phyloP scores from a whole-genome alignment of 768 basidiomycete species.

The Cyclocybe aegerita region DNA sequence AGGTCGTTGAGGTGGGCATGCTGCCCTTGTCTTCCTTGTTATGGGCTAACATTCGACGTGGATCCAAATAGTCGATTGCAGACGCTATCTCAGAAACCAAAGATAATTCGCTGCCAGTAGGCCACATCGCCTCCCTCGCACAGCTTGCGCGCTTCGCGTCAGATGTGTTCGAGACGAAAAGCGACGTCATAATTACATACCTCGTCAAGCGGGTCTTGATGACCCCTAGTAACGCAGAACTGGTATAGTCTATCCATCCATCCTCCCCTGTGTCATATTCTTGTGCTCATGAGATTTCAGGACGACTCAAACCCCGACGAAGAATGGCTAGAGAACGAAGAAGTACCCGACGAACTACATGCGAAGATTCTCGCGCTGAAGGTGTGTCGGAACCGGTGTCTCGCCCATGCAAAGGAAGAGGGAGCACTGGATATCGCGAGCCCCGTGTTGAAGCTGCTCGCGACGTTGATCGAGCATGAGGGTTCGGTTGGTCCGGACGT shows the following conservation, averaged over 20 bases:
- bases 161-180: constrained; percentile 74
- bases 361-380: constrained; percentile 80
- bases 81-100: constrained; percentile 44
- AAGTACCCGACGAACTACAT: constrained; percentile 54
- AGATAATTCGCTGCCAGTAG: constrained; percentile 46
- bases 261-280: background rate
- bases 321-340: constrained; percentile 77
- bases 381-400: constrained; percentile 76
- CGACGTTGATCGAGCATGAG: constrained; percentile 63
- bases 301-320: constrained; percentile 33
- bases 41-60: background rate
- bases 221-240: constrained; percentile 45
- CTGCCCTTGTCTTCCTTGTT: background rate
- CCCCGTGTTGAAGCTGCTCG: constrained; percentile 77
- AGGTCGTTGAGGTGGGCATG: constrained; percentile 63
- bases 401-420: constrained; percentile 61
- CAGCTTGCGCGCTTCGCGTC: constrained; percentile 72
- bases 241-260: constrained; percentile 35
- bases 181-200: constrained; percentile 71
- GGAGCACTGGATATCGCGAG: constrained; percentile 64
- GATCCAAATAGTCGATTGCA: constrained; percentile 51
- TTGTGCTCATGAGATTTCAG: constrained; percentile 28
- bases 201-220: constrained; percentile 71
- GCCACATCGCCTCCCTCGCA: constrained; percentile 69
- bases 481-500: constrained; percentile 56